Conservation (phyloP, 2,329 filamentous ascomycete species). For the Aspergillus tanneri region DNA sequence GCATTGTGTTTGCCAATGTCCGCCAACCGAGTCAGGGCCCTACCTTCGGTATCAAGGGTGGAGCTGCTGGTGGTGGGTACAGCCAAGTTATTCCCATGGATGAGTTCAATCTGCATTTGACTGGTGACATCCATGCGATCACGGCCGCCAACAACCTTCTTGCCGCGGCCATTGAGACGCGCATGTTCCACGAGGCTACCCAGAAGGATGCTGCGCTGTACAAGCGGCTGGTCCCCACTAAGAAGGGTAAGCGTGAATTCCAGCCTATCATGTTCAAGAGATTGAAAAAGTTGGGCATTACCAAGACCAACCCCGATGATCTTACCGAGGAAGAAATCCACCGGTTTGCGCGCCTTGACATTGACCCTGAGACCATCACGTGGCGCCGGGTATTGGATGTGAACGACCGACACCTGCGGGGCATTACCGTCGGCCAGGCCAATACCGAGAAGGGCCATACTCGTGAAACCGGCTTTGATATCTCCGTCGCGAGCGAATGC, state of each 20-base stretch:
- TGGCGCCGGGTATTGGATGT: constrained; percentile 96
- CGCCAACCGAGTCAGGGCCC: constrained; percentile 95
- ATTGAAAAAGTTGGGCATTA: constrained; percentile 91
- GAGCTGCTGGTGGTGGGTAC: constrained; percentile 94
- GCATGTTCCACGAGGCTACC: constrained; percentile 96
- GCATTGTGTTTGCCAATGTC: constrained; percentile 92
- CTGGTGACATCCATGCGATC: constrained; percentile 96
- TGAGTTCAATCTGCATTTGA: constrained; percentile 97
- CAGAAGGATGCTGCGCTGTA: constrained; percentile 89
- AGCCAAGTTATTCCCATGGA: constrained; percentile 99
- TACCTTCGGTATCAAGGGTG: constrained; percentile 98
- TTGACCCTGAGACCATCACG: constrained; percentile 94
- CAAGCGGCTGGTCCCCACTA: constrained; percentile 79
- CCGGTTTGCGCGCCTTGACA: constrained; percentile 89
- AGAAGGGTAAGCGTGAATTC: constrained; percentile 87
- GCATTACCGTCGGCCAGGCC: constrained; percentile 83
- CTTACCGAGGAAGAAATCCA: constrained; percentile 85
- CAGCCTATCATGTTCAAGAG: constrained; percentile 88
- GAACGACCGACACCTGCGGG: constrained; percentile 90
- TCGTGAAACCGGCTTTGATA: constrained; percentile 91
- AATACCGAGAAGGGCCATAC: constrained; percentile 86
- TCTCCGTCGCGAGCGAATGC: constrained; percentile 94
- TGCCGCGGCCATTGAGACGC: constrained; percentile 92
- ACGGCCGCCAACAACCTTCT: constrained; percentile 96
- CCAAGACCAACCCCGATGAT: constrained; percentile 89